Conservation (phyloP, 177 flowering plant species). For the Vitis hybrid region DNA sequence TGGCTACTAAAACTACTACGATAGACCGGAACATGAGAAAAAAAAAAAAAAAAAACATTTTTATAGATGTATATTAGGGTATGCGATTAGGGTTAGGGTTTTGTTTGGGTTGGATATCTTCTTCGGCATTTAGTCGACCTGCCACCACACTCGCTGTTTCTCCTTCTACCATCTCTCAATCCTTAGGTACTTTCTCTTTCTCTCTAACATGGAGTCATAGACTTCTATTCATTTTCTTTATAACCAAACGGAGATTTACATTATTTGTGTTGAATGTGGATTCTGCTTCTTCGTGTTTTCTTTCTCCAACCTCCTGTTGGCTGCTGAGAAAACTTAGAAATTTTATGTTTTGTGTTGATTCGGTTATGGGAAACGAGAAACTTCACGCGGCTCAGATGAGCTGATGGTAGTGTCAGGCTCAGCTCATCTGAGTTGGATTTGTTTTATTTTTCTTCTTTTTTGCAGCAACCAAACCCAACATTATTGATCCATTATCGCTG, state of each 20-base stretch:
- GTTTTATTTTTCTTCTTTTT: background rate
- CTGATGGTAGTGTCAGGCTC: too few relatives aligned
- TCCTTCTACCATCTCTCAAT: background rate
- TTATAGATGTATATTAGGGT: slow-evolving; percentile 10
- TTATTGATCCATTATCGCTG: too few relatives aligned
- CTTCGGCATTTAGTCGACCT: background rate
- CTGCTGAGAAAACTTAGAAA: background rate
- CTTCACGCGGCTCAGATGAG: too few relatives aligned
- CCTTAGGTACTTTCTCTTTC: slow-evolving; percentile 14
- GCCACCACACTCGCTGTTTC: background rate
- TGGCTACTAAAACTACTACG: too few relatives aligned
- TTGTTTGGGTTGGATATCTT: background rate
- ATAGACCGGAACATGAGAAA: background rate
- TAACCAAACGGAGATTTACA: too few relatives aligned
- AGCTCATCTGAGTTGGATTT: background rate
- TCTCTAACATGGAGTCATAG: background rate
- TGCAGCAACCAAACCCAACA: too few relatives aligned
- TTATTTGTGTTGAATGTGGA: too few relatives aligned
- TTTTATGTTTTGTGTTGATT: too few relatives aligned
- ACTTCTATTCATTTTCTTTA: too few relatives aligned
- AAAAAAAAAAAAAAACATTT: background rate
- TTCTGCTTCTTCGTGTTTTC: background rate
- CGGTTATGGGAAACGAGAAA: too few relatives aligned
- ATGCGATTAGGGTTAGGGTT: slow-evolving; percentile 10
- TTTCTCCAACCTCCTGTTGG: background rate